phyloP scores from a whole-genome alignment of 441 rosid genomes.

The Bruguiera hainesii region DNA sequence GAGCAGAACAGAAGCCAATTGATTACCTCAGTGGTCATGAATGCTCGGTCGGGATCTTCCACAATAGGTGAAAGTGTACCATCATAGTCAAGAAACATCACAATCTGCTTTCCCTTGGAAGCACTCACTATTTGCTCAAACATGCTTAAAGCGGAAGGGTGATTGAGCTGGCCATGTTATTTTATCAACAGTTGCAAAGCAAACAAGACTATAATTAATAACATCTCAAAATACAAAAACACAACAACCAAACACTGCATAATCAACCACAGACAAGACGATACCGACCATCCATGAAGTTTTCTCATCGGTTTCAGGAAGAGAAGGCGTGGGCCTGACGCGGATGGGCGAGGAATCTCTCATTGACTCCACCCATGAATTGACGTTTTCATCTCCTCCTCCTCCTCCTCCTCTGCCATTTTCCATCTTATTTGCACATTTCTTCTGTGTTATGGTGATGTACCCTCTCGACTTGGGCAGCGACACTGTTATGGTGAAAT shows the following conservation, averaged over 20 bases:
- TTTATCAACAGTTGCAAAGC: not conserved
- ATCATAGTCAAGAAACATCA: conserved; percentile 92
- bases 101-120: conserved; percentile 73
- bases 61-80: conserved; percentile 95
- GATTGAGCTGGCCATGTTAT: conserved; percentile 38
- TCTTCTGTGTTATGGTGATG: conserved; percentile 41
- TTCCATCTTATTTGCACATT: conserved; percentile 43
- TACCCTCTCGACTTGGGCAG: conserved; percentile 27
- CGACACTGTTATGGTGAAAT: conserved; percentile 30
- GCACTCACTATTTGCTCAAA: conserved; percentile 60
- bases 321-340: conserved; percentile 40
- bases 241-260: too few species aligned
- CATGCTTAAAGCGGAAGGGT: conserved; percentile 78
- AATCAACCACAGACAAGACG: too few species aligned
- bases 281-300: conserved; percentile 64
- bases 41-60: conserved; percentile 81
- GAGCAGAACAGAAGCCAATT: not conserved
- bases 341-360: conserved; percentile 84
- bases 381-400: conserved; percentile 34
- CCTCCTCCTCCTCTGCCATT: conserved; percentile 10
- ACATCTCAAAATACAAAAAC: not conserved
- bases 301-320: conserved; percentile 30
- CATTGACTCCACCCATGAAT: conserved; percentile 78
- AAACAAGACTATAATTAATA: not conserved
- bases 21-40: conserved; percentile 72